These are phyloP conservation scores for Pleoardoris graminearum DNA, from an alignment of 2,329 filamentous ascomycete species.

Conservation along the genomic window DNA sequence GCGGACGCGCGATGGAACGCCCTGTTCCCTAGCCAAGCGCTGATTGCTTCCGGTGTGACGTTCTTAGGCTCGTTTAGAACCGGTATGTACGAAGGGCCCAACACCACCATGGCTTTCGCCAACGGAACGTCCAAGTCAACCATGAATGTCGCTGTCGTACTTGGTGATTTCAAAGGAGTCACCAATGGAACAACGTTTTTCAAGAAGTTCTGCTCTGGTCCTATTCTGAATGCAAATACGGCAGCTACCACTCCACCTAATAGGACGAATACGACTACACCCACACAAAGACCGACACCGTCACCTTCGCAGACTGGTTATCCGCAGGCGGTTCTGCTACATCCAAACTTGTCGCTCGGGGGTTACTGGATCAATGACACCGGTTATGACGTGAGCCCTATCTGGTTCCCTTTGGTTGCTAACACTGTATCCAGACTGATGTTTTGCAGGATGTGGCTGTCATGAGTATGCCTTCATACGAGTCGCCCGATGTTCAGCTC, in stretches of 20 bases:
- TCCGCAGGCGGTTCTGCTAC: constrained; percentile 44
- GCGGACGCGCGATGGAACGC: constrained; percentile 48
- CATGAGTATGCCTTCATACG: constrained; percentile 51
- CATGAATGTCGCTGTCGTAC: constrained; percentile 38
- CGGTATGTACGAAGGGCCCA: constrained; percentile 37
- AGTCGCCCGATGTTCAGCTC: constrained; percentile 31
- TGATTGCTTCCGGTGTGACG: constrained; percentile 31
- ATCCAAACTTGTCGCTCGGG: constrained; percentile 43
- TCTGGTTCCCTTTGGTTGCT: too few relatives aligned
- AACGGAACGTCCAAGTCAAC: constrained; percentile 41
- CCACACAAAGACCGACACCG: constrained; percentile 22
- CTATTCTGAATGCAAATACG: constrained; percentile 11
- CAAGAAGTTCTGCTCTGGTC: constrained; percentile 43
- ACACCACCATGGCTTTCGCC: constrained; percentile 41
- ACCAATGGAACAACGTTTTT: constrained; percentile 48
- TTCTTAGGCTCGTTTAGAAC: constrained; percentile 38
- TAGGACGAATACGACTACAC: constrained; percentile 17
- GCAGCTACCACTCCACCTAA: constrained; percentile 16
- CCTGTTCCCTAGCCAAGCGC: constrained; percentile 42
- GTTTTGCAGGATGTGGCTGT: constrained; percentile 51
- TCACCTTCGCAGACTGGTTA: constrained; percentile 43
- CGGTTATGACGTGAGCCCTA: constrained; percentile 42
- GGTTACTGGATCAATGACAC: constrained; percentile 52
- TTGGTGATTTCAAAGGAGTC: constrained; percentile 41
- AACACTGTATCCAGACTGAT: constrained; percentile 42